Evolutionary conservation across 2,329 filamentous ascomycete genomes (phyloP).

Genomic region (Fusarium mexicanum): DNA sequence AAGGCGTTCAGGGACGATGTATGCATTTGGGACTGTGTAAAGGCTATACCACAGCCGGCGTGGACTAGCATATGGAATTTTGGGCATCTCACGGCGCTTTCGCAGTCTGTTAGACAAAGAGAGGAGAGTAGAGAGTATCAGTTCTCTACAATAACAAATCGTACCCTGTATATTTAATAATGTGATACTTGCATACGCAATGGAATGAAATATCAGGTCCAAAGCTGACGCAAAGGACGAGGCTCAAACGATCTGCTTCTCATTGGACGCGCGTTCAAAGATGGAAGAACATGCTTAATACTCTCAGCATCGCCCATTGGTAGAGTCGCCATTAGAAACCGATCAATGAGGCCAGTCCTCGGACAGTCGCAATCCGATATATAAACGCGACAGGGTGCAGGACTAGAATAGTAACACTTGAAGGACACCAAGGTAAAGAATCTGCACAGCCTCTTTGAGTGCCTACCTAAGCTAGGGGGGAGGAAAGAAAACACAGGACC

Average conservation of each 20-base stretch:
- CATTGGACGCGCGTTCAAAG: slow-evolving; percentile 30
- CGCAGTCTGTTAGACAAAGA: background rate
- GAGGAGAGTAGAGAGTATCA: background rate
- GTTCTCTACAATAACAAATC: background rate
- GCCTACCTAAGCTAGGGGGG: too few species aligned
- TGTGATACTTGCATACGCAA: background rate
- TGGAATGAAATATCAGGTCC: background rate
- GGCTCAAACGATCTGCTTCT: slow-evolving; percentile 20
- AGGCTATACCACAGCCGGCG: background rate
- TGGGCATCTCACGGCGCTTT: background rate
- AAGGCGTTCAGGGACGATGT: slow-evolving; percentile 27
- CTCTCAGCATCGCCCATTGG: slow-evolving; percentile 5
- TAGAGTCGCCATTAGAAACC: slow-evolving; percentile 9
- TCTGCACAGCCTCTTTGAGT: slow-evolving; percentile 34
- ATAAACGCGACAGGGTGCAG: background rate
- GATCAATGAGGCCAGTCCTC: slow-evolving; percentile 13
- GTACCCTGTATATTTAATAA: background rate
- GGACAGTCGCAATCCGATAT: slow-evolving; percentile 16
- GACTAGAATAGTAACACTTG: slow-evolving; percentile 29
- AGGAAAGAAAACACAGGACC: too few species aligned
- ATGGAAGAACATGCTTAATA: background rate
- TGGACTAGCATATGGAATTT: background rate
- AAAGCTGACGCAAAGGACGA: slow-evolving; percentile 28
- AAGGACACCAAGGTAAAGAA: background rate
- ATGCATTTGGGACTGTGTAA: slow-evolving; percentile 5